phyloP scores from a whole-genome alignment of 148 eudicot species.

The Chenopodium suecicum region DNA sequence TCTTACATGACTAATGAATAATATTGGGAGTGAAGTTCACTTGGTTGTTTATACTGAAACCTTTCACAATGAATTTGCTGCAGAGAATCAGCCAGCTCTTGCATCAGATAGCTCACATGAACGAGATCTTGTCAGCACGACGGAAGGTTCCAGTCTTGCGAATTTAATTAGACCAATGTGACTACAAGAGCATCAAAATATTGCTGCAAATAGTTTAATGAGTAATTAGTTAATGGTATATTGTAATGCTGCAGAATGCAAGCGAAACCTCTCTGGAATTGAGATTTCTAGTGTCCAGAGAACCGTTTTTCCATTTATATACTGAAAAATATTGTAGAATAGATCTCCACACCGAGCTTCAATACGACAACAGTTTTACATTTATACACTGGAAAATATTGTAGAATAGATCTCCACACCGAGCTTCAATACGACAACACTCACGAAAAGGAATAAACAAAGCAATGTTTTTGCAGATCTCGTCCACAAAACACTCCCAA shows the following conservation, averaged over 20 bases:
- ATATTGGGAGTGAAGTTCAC: neutral
- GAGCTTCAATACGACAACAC: neutral
- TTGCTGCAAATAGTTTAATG: no score
- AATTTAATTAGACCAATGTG: conserved; percentile 26
- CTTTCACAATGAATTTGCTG: conserved; percentile 23
- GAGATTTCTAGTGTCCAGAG: neutral
- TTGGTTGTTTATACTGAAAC: neutral
- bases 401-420: conserved; percentile 3
- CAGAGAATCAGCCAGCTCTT: conserved; percentile 72
- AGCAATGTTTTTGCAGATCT: neutral
- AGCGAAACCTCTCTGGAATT: conserved; percentile 1
- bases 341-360: conserved; percentile 2
- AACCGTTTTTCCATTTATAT: neutral
- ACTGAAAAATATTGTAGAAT: neutral
- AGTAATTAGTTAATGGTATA: neutral
- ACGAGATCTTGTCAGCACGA: conserved; percentile 47
- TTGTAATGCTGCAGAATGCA: neutral
- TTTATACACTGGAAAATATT: neutral
- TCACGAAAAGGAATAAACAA: neutral
- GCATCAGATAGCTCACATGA: conserved; percentile 66
- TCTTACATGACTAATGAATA: neutral
- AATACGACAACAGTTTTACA: neutral
- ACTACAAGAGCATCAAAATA: no score
- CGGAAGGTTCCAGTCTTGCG: conserved; percentile 57
- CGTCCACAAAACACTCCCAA: neutral